Conservation (phyloP, 257 asterid species). For the Solanum chilense region DNA sequence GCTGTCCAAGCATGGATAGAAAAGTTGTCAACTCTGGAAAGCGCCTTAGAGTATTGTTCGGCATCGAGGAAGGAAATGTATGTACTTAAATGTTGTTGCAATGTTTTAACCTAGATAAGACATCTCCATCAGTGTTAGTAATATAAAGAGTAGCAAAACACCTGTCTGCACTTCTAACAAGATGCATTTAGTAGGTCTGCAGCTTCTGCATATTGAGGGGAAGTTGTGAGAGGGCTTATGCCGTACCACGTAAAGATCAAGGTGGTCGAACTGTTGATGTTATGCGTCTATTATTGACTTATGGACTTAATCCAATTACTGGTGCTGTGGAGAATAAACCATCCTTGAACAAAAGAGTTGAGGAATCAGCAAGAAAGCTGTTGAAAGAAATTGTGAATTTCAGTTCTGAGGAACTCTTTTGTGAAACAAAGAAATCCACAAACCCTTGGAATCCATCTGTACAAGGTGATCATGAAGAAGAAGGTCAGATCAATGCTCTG, state of each 20-base stretch:
- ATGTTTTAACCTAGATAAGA: neutral
- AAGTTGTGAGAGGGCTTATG: constrained; percentile 76
- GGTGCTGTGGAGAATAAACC: constrained; percentile 69
- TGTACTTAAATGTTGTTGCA: constrained; percentile 3
- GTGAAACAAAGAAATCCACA: constrained; percentile 16
- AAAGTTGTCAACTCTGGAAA: constrained; percentile 93
- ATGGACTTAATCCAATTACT: constrained; percentile 54
- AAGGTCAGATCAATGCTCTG: constrained; percentile 21
- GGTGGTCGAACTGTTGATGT: constrained; percentile 85
- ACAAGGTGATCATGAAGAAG: constrained; percentile 21
- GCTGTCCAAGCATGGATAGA: constrained; percentile 86
- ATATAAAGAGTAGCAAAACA: neutral
- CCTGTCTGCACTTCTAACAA: neutral
- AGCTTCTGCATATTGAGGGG: constrained; percentile 86
- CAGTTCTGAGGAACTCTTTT: constrained; percentile 21
- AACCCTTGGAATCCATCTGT: constrained; percentile 8
- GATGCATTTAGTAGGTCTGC: constrained; percentile 56
- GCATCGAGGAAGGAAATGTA: constrained; percentile 82
- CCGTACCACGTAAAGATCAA: constrained; percentile 53
- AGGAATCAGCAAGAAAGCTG: constrained; percentile 56
- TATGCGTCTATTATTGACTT: constrained; percentile 64
- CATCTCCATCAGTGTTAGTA: neutral
- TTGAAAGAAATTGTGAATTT: constrained; percentile 63
- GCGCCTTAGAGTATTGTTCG: constrained; percentile 71
- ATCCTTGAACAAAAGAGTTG: constrained; percentile 39